phyloP scores from a whole-genome alignment of 768 basidiomycete genomes.

The Pisolithus orientalis region DNA sequence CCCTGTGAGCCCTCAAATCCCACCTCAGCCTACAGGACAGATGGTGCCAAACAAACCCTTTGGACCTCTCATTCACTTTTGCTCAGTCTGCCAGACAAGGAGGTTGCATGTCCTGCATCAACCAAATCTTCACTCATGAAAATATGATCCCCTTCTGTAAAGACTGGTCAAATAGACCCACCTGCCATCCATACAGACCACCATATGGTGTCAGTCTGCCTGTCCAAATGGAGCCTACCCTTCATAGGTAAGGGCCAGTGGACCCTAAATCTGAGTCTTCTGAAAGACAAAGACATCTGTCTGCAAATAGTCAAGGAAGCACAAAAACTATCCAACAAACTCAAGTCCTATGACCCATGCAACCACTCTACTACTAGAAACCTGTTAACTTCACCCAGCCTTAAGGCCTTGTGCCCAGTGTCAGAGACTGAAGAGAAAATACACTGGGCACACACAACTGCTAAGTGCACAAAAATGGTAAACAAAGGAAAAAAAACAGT shows the following conservation, averaged over 20 bases:
- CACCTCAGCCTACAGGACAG: not conserved
- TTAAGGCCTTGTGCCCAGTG: no score
- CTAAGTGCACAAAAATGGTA: no score
- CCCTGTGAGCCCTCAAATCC: not conserved
- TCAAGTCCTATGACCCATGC: not conserved
- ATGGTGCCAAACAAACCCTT: no score
- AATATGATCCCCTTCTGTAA: no score
- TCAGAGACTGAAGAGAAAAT: no score
- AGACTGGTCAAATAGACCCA: not conserved
- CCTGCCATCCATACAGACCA: not conserved
- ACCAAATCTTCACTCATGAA: not conserved
- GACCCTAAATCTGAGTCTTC: constrained; percentile 1
- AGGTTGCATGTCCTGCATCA: not conserved
- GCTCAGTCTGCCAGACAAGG: no score
- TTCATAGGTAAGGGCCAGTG: constrained; percentile 7
- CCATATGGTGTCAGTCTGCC: not conserved
- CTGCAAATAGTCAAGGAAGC: not conserved
- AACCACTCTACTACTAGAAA: not conserved
- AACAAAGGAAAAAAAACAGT: no score
- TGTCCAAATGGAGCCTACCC: not conserved
- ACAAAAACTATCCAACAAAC: not conserved
- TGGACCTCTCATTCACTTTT: no score
- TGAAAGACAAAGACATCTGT: constrained; percentile 2
- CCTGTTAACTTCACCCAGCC: no score
- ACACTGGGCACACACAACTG: no score